phyloP scores from a whole-genome alignment of 2,329 filamentous ascomycete species.

The Salinomyces thailandicus region DNA sequence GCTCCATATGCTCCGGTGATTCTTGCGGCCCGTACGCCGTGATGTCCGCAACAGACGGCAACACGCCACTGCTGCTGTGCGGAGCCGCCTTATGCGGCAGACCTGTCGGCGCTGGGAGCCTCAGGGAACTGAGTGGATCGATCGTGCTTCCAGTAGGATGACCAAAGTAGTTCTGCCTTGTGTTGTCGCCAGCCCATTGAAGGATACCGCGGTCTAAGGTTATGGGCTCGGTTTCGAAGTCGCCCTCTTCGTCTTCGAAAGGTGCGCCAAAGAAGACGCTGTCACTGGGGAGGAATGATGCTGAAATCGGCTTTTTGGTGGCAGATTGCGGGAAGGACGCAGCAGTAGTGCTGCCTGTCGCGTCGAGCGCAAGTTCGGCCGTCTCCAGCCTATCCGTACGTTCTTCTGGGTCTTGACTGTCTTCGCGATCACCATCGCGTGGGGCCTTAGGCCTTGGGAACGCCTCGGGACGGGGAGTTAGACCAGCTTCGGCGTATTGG shows the following conservation, averaged over 20 bases:
- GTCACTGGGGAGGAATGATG: constrained; percentile 14
- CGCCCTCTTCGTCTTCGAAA: constrained; percentile 15
- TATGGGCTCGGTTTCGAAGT: constrained; percentile 18
- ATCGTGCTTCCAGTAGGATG: constrained; percentile 7
- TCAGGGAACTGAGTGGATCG: constrained; percentile 19
- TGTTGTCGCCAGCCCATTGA: constrained; percentile 17
- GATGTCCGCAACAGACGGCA: constrained; percentile 15
- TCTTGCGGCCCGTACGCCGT: constrained; percentile 7
- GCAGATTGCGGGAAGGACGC: no score
- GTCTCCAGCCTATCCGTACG: background rate
- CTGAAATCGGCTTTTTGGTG: background rate
- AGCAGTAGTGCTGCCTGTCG: background rate
- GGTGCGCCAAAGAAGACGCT: constrained; percentile 21
- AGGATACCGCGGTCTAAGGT: constrained; percentile 27
- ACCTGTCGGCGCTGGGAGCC: constrained; percentile 11
- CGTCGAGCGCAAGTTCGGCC: background rate
- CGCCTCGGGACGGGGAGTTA: constrained; percentile 1
- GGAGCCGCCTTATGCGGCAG: background rate
- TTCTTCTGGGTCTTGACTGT: background rate
- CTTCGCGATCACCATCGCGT: background rate
- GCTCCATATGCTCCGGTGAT: constrained; percentile 17
- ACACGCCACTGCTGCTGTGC: background rate
- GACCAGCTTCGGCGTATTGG: constrained; percentile 35
- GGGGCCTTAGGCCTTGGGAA: constrained; percentile 2
- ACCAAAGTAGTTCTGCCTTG: background rate